Conservation (phyloP, 1,139 yeast genomes). For the Schwanniomyces etchellsii region DNA sequence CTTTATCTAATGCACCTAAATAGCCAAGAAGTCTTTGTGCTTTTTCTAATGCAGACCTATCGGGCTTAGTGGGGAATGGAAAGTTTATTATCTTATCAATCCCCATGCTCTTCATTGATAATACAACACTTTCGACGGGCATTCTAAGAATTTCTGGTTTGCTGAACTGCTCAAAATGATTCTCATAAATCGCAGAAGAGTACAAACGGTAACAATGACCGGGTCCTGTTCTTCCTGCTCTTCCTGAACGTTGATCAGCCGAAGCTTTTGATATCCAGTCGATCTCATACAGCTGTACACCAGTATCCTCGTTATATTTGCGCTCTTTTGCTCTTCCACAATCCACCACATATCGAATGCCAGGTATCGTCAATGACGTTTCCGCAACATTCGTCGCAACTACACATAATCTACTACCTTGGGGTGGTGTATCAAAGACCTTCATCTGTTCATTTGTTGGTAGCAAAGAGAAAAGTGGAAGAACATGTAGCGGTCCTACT, state of each 20-base stretch:
- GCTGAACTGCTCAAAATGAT: conserved; percentile 76
- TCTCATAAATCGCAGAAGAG: conserved; percentile 93
- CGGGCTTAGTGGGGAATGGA: conserved; percentile 97
- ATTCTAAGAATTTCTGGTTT: conserved; percentile 87
- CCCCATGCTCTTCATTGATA: conserved; percentile 96
- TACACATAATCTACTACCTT: conserved; percentile 80
- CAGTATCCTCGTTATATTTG: conserved; percentile 73
- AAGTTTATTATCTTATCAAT: conserved; percentile 85
- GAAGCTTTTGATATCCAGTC: conserved; percentile 95
- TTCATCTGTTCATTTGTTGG: conserved; percentile 95
- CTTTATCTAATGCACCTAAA: conserved; percentile 71
- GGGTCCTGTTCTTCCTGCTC: conserved; percentile 99
- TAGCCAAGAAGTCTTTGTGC: conserved; percentile 67
- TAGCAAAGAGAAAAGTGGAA: conserved; percentile 85
- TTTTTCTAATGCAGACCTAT: conserved; percentile 47
- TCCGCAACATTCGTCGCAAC: conserved; percentile 98
- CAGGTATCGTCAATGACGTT: conserved; percentile 94
- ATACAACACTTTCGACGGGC: conserved; percentile 93
- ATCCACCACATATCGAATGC: conserved; percentile 91
- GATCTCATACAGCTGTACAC: conserved; percentile 88
- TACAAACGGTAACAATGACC: conserved; percentile 93
- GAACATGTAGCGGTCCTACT: conserved; percentile 78
- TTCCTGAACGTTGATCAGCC: conserved; percentile 92
- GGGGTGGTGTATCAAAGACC: conserved; percentile 82
- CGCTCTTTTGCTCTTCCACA: conserved; percentile 93